A percentile compares a stretch with the other conserved stretches of the same genome.
These are phyloP conservation scores for Vitrella brassicaformis DNA, from an alignment of 73 alveolate species.

Conservation along the genomic window DNA sequence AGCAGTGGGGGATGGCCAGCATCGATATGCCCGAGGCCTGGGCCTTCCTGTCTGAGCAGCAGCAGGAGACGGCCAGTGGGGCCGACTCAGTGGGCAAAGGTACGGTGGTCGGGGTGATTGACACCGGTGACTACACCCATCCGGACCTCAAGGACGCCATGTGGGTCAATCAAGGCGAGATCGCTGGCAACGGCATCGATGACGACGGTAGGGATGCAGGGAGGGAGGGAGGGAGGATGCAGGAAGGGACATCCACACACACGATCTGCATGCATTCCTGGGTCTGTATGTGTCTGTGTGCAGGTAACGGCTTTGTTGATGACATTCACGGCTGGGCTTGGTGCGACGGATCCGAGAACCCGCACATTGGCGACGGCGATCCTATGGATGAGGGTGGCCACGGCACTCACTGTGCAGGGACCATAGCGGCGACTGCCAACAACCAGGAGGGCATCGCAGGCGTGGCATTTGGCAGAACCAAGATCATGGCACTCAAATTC, in stretches of 20 bases:
- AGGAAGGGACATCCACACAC: too few relatives aligned
- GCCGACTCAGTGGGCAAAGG: too few relatives aligned
- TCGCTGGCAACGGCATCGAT: slow-evolving; percentile 38
- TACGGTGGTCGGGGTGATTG: too few relatives aligned
- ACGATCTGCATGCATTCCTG: too few relatives aligned
- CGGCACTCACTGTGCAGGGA: slow-evolving; percentile 41
- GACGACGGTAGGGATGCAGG: too few relatives aligned
- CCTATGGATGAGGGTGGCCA: slow-evolving; percentile 30
- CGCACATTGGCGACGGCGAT: background rate
- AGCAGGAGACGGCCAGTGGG: too few relatives aligned
- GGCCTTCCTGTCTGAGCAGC: too few relatives aligned
- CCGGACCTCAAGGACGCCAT: slow-evolving; percentile 23
- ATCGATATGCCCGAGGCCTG: too few relatives aligned
- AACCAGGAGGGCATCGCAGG: slow-evolving; percentile 3
- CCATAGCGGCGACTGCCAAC: slow-evolving; percentile 37
- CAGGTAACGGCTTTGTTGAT: slow-evolving; percentile 3
- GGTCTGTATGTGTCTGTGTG: too few relatives aligned
- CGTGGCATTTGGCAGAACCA: background rate
- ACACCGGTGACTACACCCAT: slow-evolving; percentile 13
- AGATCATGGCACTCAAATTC: slow-evolving; percentile 17
- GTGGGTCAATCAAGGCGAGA: slow-evolving; percentile 33
- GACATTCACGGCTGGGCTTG: slow-evolving; percentile 19
- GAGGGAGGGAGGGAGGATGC: too few relatives aligned
- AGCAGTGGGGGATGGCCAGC: too few relatives aligned
- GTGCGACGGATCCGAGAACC: slow-evolving; percentile 11